phyloP scores from a whole-genome alignment of 768 basidiomycete species.

The Nidularia sp. region DNA sequence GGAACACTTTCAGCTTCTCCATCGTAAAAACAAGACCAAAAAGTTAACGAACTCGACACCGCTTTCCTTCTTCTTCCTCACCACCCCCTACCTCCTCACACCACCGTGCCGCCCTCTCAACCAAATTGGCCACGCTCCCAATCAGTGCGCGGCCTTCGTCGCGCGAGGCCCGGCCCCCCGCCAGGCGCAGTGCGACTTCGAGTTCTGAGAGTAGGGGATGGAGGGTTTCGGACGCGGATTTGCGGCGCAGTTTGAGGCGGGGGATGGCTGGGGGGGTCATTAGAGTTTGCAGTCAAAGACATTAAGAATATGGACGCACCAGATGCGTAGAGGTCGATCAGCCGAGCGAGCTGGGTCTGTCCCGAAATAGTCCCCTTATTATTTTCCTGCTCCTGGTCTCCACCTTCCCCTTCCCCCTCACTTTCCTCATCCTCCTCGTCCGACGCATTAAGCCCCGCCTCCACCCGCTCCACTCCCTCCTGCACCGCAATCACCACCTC shows the following conservation, averaged over 20 bases:
- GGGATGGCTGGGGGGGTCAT: slow-evolving; percentile 32
- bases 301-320: slow-evolving; percentile 23
- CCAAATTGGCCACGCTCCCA: slow-evolving; percentile 19
- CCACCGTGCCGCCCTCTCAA: slow-evolving; percentile 24
- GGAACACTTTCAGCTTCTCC: not conserved
- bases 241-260: slow-evolving; percentile 37
- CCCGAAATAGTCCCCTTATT: slow-evolving; percentile 8
- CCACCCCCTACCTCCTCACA: slow-evolving; percentile 9
- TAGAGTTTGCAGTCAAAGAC: not conserved
- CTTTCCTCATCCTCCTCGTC: slow-evolving; percentile 20
- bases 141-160: slow-evolving; percentile 30
- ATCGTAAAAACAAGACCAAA: not conserved
- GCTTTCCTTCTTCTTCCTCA: slow-evolving; percentile 14
- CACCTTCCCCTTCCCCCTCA: slow-evolving; percentile 10
- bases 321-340: slow-evolving; percentile 34
- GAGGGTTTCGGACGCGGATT: slow-evolving; percentile 37
- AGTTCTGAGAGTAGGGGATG: slow-evolving; percentile 34
- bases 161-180: slow-evolving; percentile 15
- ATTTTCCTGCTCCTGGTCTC: no score
- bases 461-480: slow-evolving; percentile 37
- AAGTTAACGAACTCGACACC: slow-evolving; percentile 22
- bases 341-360: slow-evolving; percentile 24
- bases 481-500: slow-evolving; percentile 44
- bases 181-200: slow-evolving; percentile 20
- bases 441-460: slow-evolving; percentile 11